Evolutionary conservation across 75 land plant genomes (phyloP).

Genomic region (Sequoiadendron giganteum): DNA sequence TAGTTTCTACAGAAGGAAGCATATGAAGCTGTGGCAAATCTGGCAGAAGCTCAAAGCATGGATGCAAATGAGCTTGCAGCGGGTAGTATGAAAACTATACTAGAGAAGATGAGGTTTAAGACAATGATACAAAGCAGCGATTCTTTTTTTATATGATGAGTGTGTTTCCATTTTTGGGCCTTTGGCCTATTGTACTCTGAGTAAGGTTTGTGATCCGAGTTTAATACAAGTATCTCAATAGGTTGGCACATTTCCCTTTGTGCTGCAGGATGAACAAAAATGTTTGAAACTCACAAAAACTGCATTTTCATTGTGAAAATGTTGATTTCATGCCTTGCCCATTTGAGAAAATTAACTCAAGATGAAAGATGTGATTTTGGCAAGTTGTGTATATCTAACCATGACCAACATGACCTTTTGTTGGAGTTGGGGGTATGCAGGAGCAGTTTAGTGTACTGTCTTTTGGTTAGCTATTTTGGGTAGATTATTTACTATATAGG

Average conservation of each 20-base stretch:
- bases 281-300: not conserved
- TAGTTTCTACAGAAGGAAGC: slow-evolving; percentile 51
- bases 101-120: not conserved
- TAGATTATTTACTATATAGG: not conserved
- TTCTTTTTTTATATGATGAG: not conserved
- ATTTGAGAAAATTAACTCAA: not conserved
- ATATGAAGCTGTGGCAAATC: slow-evolving; percentile 45
- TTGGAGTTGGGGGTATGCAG: not conserved
- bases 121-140: not conserved
- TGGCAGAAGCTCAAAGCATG: slow-evolving; percentile 54
- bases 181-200: not conserved
- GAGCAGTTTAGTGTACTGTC: not conserved
- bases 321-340: not conserved
- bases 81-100: slow-evolving; percentile 67
- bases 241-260: not conserved
- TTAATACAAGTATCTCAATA: not conserved
- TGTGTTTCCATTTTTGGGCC: not conserved
- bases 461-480: not conserved
- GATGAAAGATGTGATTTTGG: not conserved
- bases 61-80: slow-evolving; percentile 59
- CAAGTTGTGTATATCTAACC: not conserved
- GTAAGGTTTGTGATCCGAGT: not conserved
- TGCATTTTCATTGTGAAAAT: not conserved
- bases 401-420: not conserved
- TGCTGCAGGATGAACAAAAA: not conserved